Percentiles rank a stretch among this genome's conserved stretches.
These are phyloP conservation scores for Phytophthora pini DNA, from an alignment of 352 stramenopile species.

Conservation along the genomic window DNA sequence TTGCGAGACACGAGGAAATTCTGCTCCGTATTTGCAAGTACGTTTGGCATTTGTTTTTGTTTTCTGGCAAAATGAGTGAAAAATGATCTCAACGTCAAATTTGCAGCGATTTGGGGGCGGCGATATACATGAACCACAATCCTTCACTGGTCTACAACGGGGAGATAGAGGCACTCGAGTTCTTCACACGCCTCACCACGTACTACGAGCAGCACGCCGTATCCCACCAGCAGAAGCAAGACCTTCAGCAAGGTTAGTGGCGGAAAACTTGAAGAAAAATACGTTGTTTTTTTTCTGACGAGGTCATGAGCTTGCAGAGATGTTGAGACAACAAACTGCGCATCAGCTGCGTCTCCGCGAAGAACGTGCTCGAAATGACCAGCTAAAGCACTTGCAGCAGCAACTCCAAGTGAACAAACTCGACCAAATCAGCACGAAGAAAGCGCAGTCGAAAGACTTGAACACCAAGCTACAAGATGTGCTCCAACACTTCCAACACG, in stretches of 20 bases:
- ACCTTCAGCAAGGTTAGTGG: constrained; percentile 51
- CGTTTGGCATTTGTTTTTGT: constrained; percentile 7
- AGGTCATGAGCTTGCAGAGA: constrained; percentile 34
- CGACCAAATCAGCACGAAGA: constrained; percentile 61
- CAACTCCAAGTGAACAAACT: constrained; percentile 56
- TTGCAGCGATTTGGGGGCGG: constrained; percentile 53
- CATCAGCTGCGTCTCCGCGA: constrained; percentile 44
- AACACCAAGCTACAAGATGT: constrained; percentile 56
- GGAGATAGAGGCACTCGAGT: constrained; percentile 66
- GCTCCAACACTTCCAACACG: constrained; percentile 66
- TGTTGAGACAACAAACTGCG: constrained; percentile 37
- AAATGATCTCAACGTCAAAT: background rate
- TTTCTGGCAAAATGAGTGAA: background rate
- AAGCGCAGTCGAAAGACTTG: constrained; percentile 52
- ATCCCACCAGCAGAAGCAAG: constrained; percentile 53
- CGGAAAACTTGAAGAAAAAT: too few relatives aligned
- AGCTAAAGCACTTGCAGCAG: constrained; percentile 57
- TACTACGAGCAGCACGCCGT: constrained; percentile 66
- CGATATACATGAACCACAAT: constrained; percentile 65
- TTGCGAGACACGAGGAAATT: constrained; percentile 65
- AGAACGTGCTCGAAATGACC: constrained; percentile 41
- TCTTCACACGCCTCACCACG: constrained; percentile 61
- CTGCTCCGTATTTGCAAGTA: constrained; percentile 65
- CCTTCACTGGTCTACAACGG: constrained; percentile 31
- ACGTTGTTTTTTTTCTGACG: background rate